phyloP scores from a whole-genome alignment of 148 eudicot genomes.

The Vaccinium vitisidaea region DNA sequence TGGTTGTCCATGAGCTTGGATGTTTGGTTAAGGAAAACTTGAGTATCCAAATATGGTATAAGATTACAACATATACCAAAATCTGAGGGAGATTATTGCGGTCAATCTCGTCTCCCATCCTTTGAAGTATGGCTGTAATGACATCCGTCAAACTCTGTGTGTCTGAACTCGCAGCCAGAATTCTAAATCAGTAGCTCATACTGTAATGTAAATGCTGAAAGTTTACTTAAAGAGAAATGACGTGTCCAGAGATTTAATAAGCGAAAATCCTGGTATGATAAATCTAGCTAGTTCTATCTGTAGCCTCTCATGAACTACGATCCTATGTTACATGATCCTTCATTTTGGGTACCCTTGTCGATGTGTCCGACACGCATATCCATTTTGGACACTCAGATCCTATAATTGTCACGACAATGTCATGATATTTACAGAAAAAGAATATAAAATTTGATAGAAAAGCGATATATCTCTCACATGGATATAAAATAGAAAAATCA shows the following conservation, averaged over 20 bases:
- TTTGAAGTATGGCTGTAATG: conserved; percentile 85
- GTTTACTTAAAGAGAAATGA: neutral
- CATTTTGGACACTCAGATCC: too few species aligned
- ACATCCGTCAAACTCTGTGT: conserved; percentile 71
- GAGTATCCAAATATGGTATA: conserved; percentile 1
- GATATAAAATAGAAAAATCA: too few species aligned
- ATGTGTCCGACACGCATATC: too few species aligned
- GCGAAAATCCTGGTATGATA: neutral
- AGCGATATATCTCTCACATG: too few species aligned
- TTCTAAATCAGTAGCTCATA: neutral
- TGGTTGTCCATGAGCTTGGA: conserved; percentile 19
- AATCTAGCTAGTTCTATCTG: neutral
- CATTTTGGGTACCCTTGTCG: too few species aligned
- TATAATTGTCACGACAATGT: too few species aligned
- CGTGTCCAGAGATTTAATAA: neutral
- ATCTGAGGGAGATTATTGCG: conserved; percentile 72
- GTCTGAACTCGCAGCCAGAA: conserved; percentile 37
- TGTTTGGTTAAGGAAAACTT: neutral
- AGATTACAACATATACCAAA: conserved; percentile 44
- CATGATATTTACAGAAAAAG: too few species aligned
- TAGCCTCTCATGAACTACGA: neutral
- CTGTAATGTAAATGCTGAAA: neutral
- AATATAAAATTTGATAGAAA: too few species aligned
- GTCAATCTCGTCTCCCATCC: conserved; percentile 88
- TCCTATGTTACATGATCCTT: too few species aligned